These are phyloP conservation scores for Candida germanica DNA, from an alignment of 805 yeast genomes.

Conservation along the genomic window DNA sequence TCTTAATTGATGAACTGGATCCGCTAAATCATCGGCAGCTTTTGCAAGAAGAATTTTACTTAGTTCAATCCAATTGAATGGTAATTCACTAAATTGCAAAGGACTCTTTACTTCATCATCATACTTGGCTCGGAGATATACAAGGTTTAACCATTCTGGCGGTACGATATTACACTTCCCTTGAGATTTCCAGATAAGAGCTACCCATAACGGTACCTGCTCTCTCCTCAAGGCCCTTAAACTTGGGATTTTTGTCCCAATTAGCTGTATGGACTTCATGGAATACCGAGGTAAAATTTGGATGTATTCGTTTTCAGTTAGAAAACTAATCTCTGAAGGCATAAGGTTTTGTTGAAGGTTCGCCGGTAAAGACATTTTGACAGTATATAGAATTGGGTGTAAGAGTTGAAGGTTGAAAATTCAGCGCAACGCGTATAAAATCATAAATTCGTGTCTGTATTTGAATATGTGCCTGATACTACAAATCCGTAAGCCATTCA, in stretches of 20 bases:
- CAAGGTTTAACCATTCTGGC: conserved; percentile 76
- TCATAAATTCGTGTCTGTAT: not conserved
- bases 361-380: conserved; percentile 60
- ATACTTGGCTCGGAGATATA: conserved; percentile 51
- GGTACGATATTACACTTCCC: conserved; percentile 81
- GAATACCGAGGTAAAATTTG: conserved; percentile 77
- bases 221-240: conserved; percentile 66
- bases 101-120: conserved; percentile 63
- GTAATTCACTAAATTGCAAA: conserved; percentile 64
- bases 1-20: conserved; percentile 67
- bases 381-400: not conserved
- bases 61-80: conserved; percentile 86
- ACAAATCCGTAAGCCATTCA: conserved; percentile 19
- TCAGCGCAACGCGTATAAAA: too few relatives aligned
- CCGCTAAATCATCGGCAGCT: conserved; percentile 77
- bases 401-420: not conserved
- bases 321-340: conserved; percentile 76
- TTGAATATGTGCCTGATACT: not conserved
- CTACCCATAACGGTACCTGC: conserved; percentile 83
- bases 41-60: conserved; percentile 63
- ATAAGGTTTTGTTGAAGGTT: conserved; percentile 53
- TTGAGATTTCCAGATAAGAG: conserved; percentile 77
- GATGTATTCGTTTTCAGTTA: conserved; percentile 77
- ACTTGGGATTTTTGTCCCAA: conserved; percentile 61
- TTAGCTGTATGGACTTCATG: conserved; percentile 60